Evolutionary conservation across 495 filamentous ascomycete genomes (phyloP).

Genomic region (Apodospora peruviana): DNA sequence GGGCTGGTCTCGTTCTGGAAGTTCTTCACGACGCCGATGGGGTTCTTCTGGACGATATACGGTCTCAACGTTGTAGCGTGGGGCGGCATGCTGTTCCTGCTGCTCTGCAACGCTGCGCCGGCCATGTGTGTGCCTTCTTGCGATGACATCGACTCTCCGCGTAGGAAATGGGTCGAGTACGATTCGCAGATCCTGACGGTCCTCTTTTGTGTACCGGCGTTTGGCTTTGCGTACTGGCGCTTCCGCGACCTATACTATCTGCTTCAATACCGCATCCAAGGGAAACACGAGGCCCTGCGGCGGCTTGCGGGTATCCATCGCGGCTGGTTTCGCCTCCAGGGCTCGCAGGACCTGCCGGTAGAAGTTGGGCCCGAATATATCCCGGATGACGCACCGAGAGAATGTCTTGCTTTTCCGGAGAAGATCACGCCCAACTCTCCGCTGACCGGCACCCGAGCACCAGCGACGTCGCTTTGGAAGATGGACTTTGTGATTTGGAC

Average conservation of each 20-base stretch:
- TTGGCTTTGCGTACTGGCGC: constrained; percentile 80
- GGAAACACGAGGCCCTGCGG: constrained; percentile 49
- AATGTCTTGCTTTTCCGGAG: constrained; percentile 50
- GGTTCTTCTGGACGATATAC: constrained; percentile 72
- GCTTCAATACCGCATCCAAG: constrained; percentile 52
- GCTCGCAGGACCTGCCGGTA: constrained; percentile 43
- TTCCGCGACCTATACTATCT: constrained; percentile 73
- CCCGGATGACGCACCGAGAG: constrained; percentile 25
- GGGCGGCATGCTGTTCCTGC: constrained; percentile 86
- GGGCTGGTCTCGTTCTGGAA: constrained; percentile 52
- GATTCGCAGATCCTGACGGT: constrained; percentile 79
- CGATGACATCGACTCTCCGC: constrained; percentile 65
- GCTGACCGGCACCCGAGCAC: constrained; percentile 58
- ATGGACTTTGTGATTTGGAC: constrained; percentile 73
- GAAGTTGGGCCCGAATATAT: constrained; percentile 40
- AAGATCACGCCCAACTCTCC: constrained; percentile 50
- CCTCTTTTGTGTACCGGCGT: constrained; percentile 82
- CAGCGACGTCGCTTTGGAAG: constrained; percentile 66
- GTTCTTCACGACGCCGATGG: constrained; percentile 56
- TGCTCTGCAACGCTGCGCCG: constrained; percentile 68
- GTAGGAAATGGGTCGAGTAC: constrained; percentile 77
- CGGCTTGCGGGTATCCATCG: constrained; percentile 61
- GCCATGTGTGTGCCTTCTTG: constrained; percentile 75
- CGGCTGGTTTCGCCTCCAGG: constrained; percentile 63
- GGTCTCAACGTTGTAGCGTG: constrained; percentile 77